Percentiles rank a stretch among this genome's conserved stretches.
Conservation (phyloP, 2,329 filamentous ascomycete species). For the Fusarium longipes region DNA sequence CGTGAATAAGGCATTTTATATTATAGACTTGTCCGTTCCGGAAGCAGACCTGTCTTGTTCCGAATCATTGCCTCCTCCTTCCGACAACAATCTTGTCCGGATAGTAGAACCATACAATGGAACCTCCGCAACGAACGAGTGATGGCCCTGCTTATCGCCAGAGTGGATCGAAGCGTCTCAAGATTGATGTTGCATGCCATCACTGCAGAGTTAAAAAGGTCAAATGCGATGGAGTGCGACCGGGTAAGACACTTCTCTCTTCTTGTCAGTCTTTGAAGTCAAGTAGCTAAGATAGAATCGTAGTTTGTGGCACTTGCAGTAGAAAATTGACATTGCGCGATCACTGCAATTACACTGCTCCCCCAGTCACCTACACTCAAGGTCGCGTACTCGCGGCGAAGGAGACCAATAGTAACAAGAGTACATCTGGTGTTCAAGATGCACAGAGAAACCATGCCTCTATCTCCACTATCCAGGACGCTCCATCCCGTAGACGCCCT, state of each 20-base stretch:
- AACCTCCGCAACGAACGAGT: slow-evolving; percentile 21
- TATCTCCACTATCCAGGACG: neutral
- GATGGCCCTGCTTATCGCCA: slow-evolving; percentile 3
- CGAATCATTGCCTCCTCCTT: slow-evolving; percentile 1
- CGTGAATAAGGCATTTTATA: neutral
- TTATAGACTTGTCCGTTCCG: slow-evolving; percentile 5
- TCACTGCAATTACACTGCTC: slow-evolving; percentile 46
- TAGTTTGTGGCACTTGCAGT: slow-evolving; percentile 50
- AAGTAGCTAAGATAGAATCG: neutral
- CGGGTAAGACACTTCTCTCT: slow-evolving; percentile 43
- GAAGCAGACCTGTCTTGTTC: no score
- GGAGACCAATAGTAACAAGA: neutral
- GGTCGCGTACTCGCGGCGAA: slow-evolving; percentile 3
- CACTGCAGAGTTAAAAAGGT: slow-evolving; percentile 56
- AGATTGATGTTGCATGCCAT: slow-evolving; percentile 58
- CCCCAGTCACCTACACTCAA: neutral
- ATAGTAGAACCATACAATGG: slow-evolving; percentile 9
- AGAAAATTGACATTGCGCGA: slow-evolving; percentile 46
- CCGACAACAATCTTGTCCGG: neutral
- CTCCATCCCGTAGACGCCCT: neutral
- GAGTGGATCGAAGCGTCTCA: slow-evolving; percentile 53
- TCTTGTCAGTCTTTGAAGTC: neutral
- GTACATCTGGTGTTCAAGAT: neutral
- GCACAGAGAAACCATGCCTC: neutral
- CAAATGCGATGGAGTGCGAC: slow-evolving; percentile 56